A percentile compares a stretch with the other conserved stretches of the same genome.
Evolutionary conservation across 176 grass and related monocot species (phyloP).

Genomic region (Neostapfia colusana): DNA sequence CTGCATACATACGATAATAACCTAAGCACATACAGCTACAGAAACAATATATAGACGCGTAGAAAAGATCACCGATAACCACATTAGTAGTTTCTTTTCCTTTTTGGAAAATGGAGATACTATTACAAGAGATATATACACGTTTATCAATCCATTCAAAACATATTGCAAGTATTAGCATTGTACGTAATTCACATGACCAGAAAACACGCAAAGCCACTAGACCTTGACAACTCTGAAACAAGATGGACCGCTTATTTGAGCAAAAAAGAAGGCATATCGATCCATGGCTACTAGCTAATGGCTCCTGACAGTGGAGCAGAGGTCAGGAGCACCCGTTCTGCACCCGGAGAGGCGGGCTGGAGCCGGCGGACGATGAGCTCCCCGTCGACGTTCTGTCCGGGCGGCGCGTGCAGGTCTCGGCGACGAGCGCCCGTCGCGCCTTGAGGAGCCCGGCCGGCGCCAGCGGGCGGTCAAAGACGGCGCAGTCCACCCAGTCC

Average conservation of each 20-base stretch:
- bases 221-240: constrained; percentile 31
- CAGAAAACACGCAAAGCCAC: not conserved
- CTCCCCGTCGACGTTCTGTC: not conserved
- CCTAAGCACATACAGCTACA: not conserved
- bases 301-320: not conserved
- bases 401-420: constrained; percentile 41
- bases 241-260: constrained; percentile 41
- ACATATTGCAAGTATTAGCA: not conserved
- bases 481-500: constrained; percentile 60
- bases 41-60: not conserved
- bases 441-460: constrained; percentile 48
- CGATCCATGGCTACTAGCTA: not conserved
- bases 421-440: constrained; percentile 53
- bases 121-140: not conserved
- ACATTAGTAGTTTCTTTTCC: not conserved
- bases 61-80: not conserved
- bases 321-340: constrained; percentile 33
- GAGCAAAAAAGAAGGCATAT: constrained; percentile 26
- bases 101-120: not conserved
- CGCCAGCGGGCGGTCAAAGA: constrained; percentile 56
- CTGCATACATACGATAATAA: constrained; percentile 32
- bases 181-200: constrained; percentile 33
- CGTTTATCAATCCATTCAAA: not conserved
- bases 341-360: constrained; percentile 43
- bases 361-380: not conserved